These are phyloP conservation scores for Monosporascus sp. DNA, from an alignment of 2,329 filamentous ascomycete species.

Conservation along the genomic window DNA sequence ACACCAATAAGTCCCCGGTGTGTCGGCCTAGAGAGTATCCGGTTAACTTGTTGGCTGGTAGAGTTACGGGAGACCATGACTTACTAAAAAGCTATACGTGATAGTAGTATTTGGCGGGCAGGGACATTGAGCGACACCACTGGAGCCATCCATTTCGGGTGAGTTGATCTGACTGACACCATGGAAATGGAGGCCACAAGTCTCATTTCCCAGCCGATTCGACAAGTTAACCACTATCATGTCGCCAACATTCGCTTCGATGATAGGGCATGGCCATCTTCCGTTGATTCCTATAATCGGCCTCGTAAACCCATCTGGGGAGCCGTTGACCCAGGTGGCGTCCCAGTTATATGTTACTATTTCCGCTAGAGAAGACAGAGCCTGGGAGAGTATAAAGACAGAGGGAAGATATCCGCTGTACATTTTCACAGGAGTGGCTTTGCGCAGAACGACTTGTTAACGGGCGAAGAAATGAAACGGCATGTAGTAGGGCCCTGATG, in stretches of 20 bases:
- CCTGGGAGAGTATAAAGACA: conserved; percentile 10
- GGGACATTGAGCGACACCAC: conserved; percentile 50
- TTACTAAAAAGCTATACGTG: conserved; percentile 52
- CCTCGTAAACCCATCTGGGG: conserved; percentile 55
- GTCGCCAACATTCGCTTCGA: conserved; percentile 51
- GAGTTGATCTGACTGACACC: conserved; percentile 55
- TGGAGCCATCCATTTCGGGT: conserved; percentile 55
- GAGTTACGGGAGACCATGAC: conserved; percentile 3
- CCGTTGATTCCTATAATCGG: conserved; percentile 61
- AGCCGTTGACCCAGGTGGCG: conserved; percentile 54
- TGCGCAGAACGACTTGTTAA: neutral
- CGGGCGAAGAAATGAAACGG: neutral
- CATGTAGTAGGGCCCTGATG: neutral
- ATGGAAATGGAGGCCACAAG: conserved; percentile 53
- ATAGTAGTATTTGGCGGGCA: conserved; percentile 47
- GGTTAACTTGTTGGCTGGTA: neutral
- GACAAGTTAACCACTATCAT: conserved; percentile 41
- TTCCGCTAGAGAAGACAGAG: conserved; percentile 27
- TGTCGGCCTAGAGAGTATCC: conserved; percentile 26
- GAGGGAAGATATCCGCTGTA: conserved; percentile 6
- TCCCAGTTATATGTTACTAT: conserved; percentile 54
- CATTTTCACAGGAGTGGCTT: conserved; percentile 2
- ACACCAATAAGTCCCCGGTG: conserved; percentile 44
- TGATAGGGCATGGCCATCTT: conserved; percentile 57
- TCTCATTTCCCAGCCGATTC: conserved; percentile 46